Evolutionary conservation across 2,329 filamentous ascomycete genomes (phyloP).

Genomic region (Clonostachys sp.): DNA sequence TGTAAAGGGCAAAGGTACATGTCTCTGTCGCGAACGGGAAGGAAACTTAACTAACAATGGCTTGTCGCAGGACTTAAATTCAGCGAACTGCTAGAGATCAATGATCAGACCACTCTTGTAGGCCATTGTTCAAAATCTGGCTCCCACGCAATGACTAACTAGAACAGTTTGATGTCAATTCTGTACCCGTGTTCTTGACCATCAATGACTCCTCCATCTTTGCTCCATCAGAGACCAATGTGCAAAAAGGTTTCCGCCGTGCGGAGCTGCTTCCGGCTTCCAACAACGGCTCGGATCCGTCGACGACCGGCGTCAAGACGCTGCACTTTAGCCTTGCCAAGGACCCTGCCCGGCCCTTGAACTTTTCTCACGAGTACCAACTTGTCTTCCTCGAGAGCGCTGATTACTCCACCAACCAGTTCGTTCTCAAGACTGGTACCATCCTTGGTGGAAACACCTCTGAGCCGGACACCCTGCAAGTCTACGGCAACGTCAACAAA

Average conservation of each 20-base stretch:
- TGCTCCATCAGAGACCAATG: conserved; percentile 36
- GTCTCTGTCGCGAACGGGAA: not conserved
- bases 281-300: conserved; percentile 45
- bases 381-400: conserved; percentile 43
- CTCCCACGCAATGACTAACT: conserved; percentile 5
- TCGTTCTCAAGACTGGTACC: conserved; percentile 50
- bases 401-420: conserved; percentile 44
- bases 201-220: conserved; percentile 58
- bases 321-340: conserved; percentile 56
- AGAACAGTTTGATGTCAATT: conserved; percentile 34
- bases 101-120: conserved; percentile 27
- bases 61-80: conserved; percentile 34
- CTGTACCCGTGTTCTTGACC: conserved; percentile 46
- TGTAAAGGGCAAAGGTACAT: conserved; percentile 41
- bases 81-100: conserved; percentile 43
- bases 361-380: conserved; percentile 58
- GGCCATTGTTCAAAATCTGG: conserved; percentile 7
- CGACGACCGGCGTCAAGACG: conserved; percentile 51
- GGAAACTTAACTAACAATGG: not conserved
- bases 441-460: conserved; percentile 32
- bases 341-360: conserved; percentile 44
- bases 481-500: conserved; percentile 42
- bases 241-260: conserved; percentile 56
- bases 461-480: conserved; percentile 34
- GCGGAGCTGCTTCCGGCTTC: conserved; percentile 48